These are phyloP conservation scores for Chlorella sp. DNA, from an alignment of 139 green algal species.

Conservation along the genomic window DNA sequence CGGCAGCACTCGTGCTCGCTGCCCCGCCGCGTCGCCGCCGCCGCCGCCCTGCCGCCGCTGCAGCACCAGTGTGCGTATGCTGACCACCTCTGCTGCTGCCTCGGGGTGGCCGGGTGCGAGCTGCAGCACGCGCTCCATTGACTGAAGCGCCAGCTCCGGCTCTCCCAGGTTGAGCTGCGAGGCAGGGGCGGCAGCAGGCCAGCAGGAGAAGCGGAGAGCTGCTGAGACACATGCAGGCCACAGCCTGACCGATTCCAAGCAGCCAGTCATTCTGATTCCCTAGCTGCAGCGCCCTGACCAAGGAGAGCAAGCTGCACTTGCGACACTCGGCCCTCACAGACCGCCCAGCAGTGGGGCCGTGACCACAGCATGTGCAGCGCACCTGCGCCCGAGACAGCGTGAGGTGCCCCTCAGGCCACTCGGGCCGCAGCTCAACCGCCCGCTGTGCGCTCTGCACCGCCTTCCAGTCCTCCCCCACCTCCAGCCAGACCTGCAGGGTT, in stretches of 20 bases:
- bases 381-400: slow-evolving; percentile 20
- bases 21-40: background rate
- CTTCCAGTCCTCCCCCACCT: slow-evolving; percentile 22
- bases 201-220: background rate
- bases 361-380: background rate
- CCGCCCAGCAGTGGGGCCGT: background rate
- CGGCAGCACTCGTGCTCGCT: slow-evolving; percentile 2
- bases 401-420: slow-evolving; percentile 22
- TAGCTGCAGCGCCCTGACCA: too few species aligned
- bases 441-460: slow-evolving; percentile 19
- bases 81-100: background rate
- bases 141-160: slow-evolving; percentile 15
- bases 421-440: slow-evolving; percentile 14
- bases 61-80: background rate
- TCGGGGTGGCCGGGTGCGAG: background rate
- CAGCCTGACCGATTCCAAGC: too few species aligned
- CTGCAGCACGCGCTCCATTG: background rate
- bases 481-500: slow-evolving; percentile 9
- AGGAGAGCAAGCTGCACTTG: too few species aligned
- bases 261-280: too few species aligned
- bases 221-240: too few species aligned
- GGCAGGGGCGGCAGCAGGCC: background rate
- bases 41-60: slow-evolving; percentile 3
- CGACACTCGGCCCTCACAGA: background rate
- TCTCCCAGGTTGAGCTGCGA: slow-evolving; percentile 22